Percentiles rank a stretch among this genome's conserved stretches.
Conservation (phyloP, 2,329 filamentous ascomycete species). For the Cladosporium sp. region DNA sequence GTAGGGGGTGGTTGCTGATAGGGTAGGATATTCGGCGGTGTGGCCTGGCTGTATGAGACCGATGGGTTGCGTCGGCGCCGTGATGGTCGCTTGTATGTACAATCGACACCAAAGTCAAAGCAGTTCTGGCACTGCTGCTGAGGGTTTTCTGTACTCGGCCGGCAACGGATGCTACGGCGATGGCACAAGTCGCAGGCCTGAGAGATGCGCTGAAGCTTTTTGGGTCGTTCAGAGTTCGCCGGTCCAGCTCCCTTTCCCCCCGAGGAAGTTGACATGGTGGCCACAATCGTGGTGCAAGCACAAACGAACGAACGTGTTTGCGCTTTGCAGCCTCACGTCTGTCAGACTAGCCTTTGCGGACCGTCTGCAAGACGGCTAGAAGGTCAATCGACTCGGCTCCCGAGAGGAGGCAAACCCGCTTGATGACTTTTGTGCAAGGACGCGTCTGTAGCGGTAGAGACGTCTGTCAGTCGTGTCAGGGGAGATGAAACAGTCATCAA, state of each 20-base stretch:
- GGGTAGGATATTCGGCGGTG: conserved; percentile 23
- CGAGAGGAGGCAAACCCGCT: too few species aligned
- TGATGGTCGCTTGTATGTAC: conserved; percentile 44
- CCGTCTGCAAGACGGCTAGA: conserved; percentile 10
- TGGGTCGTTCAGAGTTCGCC: conserved; percentile 23
- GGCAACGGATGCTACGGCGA: conserved; percentile 43
- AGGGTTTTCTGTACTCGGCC: conserved; percentile 32
- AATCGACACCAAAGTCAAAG: conserved; percentile 46
- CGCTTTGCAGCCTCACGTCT: conserved; percentile 6
- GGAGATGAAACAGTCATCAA: too few species aligned
- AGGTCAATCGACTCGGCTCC: not conserved
- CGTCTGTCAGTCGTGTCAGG: too few species aligned
- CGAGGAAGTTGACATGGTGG: conserved; percentile 8
- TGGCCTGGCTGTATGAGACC: conserved; percentile 12
- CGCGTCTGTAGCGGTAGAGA: too few species aligned
- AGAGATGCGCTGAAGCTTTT: conserved; percentile 33
- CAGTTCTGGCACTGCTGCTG: conserved; percentile 45
- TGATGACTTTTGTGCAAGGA: too few species aligned
- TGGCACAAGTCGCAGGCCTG: conserved; percentile 48
- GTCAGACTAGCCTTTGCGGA: not conserved
- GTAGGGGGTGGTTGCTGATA: conserved; percentile 15
- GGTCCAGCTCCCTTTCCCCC: conserved; percentile 1
- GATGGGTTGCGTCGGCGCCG: conserved; percentile 31
- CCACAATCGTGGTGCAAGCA: conserved; percentile 2
- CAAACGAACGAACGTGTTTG: not conserved